These are phyloP conservation scores for Lactuca saligna DNA, from an alignment of 129 eudicot species.

Conservation along the genomic window DNA sequence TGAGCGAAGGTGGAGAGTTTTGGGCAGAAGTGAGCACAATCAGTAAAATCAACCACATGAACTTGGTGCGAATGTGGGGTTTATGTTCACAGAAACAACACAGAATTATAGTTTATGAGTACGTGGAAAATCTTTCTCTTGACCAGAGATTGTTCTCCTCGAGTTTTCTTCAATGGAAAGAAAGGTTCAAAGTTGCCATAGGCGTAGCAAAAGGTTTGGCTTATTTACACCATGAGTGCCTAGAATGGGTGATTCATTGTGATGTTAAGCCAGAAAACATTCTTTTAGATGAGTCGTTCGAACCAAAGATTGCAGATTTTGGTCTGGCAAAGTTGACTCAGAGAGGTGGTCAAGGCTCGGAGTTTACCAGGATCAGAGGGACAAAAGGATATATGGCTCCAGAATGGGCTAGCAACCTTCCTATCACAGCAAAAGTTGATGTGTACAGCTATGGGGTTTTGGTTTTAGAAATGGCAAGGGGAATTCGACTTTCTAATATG, in stretches of 20 bases:
- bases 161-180: constrained; percentile 16
- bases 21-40: constrained; percentile 51
- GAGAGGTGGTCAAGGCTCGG: constrained; percentile 34
- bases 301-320: constrained; percentile 57
- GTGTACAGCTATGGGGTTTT: constrained; percentile 61
- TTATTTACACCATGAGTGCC: background rate
- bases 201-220: background rate
- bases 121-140: constrained; percentile 41
- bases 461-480: constrained; percentile 51
- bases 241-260: background rate
- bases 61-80: constrained; percentile 58
- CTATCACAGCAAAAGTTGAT: constrained; percentile 57
- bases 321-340: constrained; percentile 53
- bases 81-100: constrained; percentile 39
- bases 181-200: background rate
- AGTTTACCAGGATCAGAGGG: constrained; percentile 49
- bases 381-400: constrained; percentile 69
- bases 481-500: constrained; percentile 39
- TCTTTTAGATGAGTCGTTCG: constrained; percentile 38
- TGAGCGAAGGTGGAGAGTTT: constrained; percentile 32
- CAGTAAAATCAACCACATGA: constrained; percentile 53
- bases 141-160: constrained; percentile 44
- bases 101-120: constrained; percentile 48
- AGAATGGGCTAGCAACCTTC: constrained; percentile 44
- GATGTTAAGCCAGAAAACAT: background rate